Percentiles rank a stretch among this genome's conserved stretches.
Conservation (phyloP, 2,329 filamentous ascomycete species). For the Colletotrichum sansevieriae region DNA sequence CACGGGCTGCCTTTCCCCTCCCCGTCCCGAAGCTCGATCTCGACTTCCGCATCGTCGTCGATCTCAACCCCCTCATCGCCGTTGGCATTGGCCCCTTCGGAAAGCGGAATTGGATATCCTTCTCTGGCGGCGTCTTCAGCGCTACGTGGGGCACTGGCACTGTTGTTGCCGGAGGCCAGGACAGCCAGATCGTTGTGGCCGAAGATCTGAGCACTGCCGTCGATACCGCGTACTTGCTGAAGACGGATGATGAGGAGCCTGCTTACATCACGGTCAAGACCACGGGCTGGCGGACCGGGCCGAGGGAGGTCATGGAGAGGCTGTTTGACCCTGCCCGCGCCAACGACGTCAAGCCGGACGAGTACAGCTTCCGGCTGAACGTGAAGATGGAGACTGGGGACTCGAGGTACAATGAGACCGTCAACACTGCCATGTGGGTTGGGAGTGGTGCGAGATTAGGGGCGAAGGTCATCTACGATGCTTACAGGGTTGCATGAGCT, state of each 20-base stretch:
- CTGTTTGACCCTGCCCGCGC: constrained; percentile 54
- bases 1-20: constrained; percentile 58
- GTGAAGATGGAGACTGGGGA: constrained; percentile 64
- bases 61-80: constrained; percentile 57
- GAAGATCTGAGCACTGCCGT: constrained; percentile 49
- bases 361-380: constrained; percentile 63
- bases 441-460: constrained; percentile 59
- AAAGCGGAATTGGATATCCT: constrained; percentile 63
- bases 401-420: constrained; percentile 61
- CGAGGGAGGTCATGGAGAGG: constrained; percentile 57
- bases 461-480: constrained; percentile 35
- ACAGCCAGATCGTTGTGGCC: constrained; percentile 49
- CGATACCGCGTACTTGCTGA: constrained; percentile 63
- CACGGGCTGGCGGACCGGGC: constrained; percentile 61
- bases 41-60: constrained; percentile 64
- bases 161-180: constrained; percentile 57
- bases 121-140: constrained; percentile 61
- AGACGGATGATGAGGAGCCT: constrained; percentile 61
- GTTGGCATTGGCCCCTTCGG: constrained; percentile 56
- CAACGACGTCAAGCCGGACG: constrained; percentile 56
- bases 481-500: constrained; percentile 34
- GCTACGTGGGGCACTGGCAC: constrained; percentile 63
- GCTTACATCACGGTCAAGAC: constrained; percentile 53
- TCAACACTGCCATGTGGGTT: constrained; percentile 65
- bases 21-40: constrained; percentile 61